Evolutionary conservation across 345 rosid species (phyloP).

Genomic region (Salix caprea): DNA sequence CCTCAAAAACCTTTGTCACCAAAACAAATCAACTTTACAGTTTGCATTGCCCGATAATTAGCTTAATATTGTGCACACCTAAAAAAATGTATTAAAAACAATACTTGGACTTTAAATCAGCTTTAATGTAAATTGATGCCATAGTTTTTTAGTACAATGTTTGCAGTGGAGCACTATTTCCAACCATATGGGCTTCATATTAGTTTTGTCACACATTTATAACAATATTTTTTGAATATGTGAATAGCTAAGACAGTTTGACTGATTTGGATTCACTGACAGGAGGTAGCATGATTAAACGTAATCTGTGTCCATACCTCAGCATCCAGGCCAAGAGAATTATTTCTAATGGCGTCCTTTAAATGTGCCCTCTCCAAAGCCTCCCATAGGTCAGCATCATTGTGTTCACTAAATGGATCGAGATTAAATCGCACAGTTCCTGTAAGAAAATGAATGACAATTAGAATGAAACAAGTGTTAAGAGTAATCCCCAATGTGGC

Average conservation of each 20-base stretch:
- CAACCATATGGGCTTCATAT: background rate
- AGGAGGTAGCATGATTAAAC: background rate
- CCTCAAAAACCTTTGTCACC: conserved; percentile 14
- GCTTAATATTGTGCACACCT: conserved; percentile 66
- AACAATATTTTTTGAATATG: background rate
- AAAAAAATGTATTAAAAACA: conserved; percentile 19
- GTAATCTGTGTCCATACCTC: conserved; percentile 45
- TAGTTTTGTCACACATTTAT: background rate
- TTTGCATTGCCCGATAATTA: conserved; percentile 81
- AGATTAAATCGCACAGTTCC: conserved; percentile 95
- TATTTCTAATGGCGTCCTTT: conserved; percentile 81
- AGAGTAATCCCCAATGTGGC: background rate
- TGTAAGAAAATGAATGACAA: conserved; percentile 18
- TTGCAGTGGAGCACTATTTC: background rate
- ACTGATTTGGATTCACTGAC: background rate
- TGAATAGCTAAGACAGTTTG: background rate
- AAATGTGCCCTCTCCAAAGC: conserved; percentile 95
- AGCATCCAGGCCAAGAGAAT: conserved; percentile 75
- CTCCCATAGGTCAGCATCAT: conserved; percentile 96
- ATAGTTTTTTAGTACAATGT: background rate
- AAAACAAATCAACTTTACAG: conserved; percentile 46
- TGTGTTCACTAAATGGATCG: conserved; percentile 95
- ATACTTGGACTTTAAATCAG: background rate
- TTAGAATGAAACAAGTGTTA: background rate
- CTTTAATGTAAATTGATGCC: background rate